Conservation (phyloP, 768 basidiomycete species). For the Boletales sp. region DNA sequence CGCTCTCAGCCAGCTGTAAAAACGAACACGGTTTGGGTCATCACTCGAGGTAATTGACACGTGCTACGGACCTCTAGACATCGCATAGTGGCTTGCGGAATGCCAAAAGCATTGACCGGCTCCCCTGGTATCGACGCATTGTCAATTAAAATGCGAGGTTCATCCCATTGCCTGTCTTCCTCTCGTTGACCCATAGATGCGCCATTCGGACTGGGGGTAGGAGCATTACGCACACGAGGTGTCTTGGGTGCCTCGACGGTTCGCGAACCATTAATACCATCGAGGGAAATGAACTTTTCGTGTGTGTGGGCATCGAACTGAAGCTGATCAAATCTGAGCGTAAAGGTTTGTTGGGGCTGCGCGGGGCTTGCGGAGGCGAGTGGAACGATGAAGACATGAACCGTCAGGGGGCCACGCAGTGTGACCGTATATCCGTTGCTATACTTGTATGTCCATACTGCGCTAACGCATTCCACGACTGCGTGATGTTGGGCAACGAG, state of each 20-base stretch:
- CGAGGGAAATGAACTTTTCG: constrained; percentile 72
- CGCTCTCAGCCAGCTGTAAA: constrained; percentile 72
- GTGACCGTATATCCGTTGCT: constrained; percentile 76
- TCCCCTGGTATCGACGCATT: constrained; percentile 70
- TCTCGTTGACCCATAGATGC: constrained; percentile 31
- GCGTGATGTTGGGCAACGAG: constrained; percentile 42
- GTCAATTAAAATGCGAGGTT: constrained; percentile 58
- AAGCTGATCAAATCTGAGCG: constrained; percentile 69
- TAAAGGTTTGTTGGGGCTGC: constrained; percentile 21
- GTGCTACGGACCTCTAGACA: constrained; percentile 65
- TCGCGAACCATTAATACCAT: constrained; percentile 53
- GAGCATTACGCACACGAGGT: constrained; percentile 31
- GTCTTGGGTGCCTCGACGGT: constrained; percentile 40
- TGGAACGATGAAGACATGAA: constrained; percentile 47
- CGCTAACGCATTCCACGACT: constrained; percentile 67
- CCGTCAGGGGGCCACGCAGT: constrained; percentile 70
- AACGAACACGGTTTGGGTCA: constrained; percentile 5
- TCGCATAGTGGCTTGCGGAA: constrained; percentile 86
- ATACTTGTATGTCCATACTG: constrained; percentile 82
- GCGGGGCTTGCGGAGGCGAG: constrained; percentile 6
- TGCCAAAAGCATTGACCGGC: constrained; percentile 85
- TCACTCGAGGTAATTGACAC: neutral
- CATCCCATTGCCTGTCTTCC: constrained; percentile 64
- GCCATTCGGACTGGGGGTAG: constrained; percentile 34
- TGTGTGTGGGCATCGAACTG: constrained; percentile 70